A percentile compares a stretch with the other conserved stretches of the same genome.
Evolutionary conservation across 2,329 filamentous ascomycete genomes (phyloP).

Genomic region (Cercospora sesami): DNA sequence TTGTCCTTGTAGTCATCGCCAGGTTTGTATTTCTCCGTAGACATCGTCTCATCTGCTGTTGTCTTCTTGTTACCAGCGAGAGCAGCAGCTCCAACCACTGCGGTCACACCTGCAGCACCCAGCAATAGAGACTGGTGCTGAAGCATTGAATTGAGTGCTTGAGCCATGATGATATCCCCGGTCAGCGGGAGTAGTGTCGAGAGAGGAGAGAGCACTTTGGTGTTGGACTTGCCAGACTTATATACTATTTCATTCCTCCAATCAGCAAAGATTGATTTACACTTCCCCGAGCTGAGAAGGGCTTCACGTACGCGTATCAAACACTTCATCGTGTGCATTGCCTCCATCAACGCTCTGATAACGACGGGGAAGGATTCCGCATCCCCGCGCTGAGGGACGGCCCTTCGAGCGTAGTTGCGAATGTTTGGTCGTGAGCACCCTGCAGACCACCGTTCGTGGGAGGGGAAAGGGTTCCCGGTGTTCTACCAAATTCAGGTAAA

Average conservation of each 20-base stretch:
- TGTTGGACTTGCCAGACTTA: background rate
- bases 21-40: background rate
- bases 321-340: background rate
- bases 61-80: background rate
- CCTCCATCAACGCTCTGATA: background rate
- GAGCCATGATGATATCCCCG: background rate
- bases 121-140: background rate
- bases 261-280: background rate
- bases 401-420: background rate
- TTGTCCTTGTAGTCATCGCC: background rate
- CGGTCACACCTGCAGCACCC: background rate
- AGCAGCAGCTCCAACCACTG: background rate
- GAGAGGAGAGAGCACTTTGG: background rate
- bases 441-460: background rate
- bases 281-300: background rate
- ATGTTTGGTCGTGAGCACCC: background rate
- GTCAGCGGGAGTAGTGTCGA: background rate
- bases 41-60: background rate
- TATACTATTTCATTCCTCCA: background rate
- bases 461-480: background rate
- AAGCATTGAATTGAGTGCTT: background rate
- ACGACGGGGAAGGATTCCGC: background rate
- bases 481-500: background rate
- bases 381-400: background rate
- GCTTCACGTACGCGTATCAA: background rate